A percentile compares a stretch with the other conserved stretches of the same genome.
These are phyloP conservation scores for Nematocida ironsii DNA, from an alignment of 371 early-diverging fungal genomes.

Conservation along the genomic window DNA sequence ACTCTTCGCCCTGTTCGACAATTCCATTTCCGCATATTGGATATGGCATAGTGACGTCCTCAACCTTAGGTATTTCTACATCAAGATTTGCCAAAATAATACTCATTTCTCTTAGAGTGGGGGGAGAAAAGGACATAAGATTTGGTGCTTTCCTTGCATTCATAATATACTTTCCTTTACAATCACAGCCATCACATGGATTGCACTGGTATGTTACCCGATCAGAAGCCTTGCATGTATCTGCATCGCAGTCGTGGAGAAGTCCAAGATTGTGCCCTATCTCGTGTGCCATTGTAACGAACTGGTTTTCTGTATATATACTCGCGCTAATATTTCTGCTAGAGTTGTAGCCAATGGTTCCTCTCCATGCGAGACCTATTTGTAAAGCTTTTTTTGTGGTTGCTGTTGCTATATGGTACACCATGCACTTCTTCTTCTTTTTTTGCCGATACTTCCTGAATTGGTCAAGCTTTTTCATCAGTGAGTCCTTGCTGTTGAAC, in stretches of 20 bases:
- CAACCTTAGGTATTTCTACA: constrained; percentile 24
- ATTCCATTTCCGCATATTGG: constrained; percentile 55
- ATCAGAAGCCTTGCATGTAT: constrained; percentile 27
- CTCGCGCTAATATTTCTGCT: constrained; percentile 41
- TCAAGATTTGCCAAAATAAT: constrained; percentile 30
- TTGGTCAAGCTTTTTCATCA: constrained; percentile 20
- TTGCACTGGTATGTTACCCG: constrained; percentile 45
- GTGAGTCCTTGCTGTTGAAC: constrained; percentile 34
- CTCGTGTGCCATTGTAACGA: constrained; percentile 54
- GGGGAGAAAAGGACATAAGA: constrained; percentile 46
- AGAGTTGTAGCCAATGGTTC: constrained; percentile 34
- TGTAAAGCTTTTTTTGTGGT: background rate
- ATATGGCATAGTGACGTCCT: constrained; percentile 39
- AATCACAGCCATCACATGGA: constrained; percentile 51
- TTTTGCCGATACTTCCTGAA: constrained; percentile 20
- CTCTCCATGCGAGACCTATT: constrained; percentile 55
- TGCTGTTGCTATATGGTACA: constrained; percentile 44
- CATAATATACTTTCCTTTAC: constrained; percentile 54
- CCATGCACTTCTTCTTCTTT: constrained; percentile 46
- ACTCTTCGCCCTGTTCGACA: constrained; percentile 49
- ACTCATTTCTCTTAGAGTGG: constrained; percentile 43
- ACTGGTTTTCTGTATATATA: constrained; percentile 52
- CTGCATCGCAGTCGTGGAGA: constrained; percentile 53
- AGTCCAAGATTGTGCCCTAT: constrained; percentile 54
- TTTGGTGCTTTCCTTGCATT: constrained; percentile 17